Conservation (phyloP, 768 basidiomycete species). For the Mycena latifolia region DNA sequence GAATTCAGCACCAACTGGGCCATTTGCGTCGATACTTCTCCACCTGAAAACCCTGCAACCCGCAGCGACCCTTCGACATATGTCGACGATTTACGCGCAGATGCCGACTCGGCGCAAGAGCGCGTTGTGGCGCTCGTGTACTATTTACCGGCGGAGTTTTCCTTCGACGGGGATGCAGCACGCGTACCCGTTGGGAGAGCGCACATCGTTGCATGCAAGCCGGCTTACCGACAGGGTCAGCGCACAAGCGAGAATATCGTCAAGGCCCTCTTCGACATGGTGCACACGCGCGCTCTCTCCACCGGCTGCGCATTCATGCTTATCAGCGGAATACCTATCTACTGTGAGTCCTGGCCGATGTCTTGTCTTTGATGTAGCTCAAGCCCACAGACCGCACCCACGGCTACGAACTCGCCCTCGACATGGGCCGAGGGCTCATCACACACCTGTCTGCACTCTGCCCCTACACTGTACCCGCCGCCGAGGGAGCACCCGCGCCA, state of each 20-base stretch:
- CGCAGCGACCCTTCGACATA: not conserved
- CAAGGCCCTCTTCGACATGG: conserved; percentile 9
- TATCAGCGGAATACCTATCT: not conserved
- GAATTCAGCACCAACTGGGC: conserved; percentile 18
- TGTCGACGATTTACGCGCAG: conserved; percentile 6
- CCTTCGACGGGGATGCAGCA: conserved; percentile 12
- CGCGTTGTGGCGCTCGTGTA: conserved; percentile 11
- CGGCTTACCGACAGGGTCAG: not conserved
- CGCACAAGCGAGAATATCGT: not conserved
- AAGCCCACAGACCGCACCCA: conserved; percentile 12
- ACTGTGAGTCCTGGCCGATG: not conserved
- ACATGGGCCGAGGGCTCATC: conserved; percentile 17
- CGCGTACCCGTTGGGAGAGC: conserved; percentile 9
- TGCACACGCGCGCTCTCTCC: conserved; percentile 3
- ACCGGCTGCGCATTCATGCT: conserved; percentile 16
- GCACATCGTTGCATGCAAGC: conserved; percentile 13
- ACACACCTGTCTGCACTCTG: conserved; percentile 5
- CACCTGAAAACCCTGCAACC: not conserved
- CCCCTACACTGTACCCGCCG: not conserved
- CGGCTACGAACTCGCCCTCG: conserved; percentile 17
- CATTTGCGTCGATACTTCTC: conserved; percentile 17
- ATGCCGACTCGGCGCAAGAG: conserved; percentile 8
- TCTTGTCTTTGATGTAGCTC: not conserved
- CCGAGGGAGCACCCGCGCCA: too few species aligned
- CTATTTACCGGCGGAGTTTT: not conserved